Evolutionary conservation across 139 green algal genomes (phyloP), one percentile per base, ranked within the genome.

Genomic region (Coelastrella sp.): DNA sequence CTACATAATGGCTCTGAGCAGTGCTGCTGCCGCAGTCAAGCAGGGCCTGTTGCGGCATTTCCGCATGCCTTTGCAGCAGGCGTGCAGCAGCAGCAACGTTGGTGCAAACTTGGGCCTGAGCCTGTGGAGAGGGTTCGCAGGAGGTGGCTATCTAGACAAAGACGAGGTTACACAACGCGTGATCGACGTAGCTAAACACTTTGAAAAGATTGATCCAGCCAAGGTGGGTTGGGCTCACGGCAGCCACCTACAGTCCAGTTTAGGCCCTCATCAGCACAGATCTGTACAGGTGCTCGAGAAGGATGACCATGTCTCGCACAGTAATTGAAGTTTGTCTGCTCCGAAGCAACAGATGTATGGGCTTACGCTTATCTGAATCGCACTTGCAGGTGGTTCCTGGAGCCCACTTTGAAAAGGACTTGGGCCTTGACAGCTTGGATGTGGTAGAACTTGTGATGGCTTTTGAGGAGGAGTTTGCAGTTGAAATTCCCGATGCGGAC

Each of bases 391-490:
- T 99, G 27, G 93, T 85, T 0, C 92, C 96, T 6, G 91, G 91
- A 4, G 94, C 98, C 0, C 61, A 90, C 59, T 99, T 99, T 94
- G 93, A 97, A 88, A 97, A 97, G 87, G 98, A 99, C 93, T 93
- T 99, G 70, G 98, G 98, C 15, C 94, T 99, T 86, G 98, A 99
- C 93, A 98, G 95, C 91, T 93, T 99, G 83, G 98, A 99, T 94
- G 97, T 97, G 14, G 98, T 99, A 60, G 98, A 99, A 94, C 95
- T 99, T 81, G 98, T 99, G 19, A 99, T 99, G 98, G 98, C 98
- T 17, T 96, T 99, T 87, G 98, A 99, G 95, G 98, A 99, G 95
- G 98, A 99, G 94, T 99, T 99, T 94, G 96, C 93, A 12, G 92
- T 99, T 49, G 98, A 99, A 93, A 99, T 99, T 87, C 98, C 98